phyloP scores from a whole-genome alignment of 305 asterid species.

The Nicotiana rustica region DNA sequence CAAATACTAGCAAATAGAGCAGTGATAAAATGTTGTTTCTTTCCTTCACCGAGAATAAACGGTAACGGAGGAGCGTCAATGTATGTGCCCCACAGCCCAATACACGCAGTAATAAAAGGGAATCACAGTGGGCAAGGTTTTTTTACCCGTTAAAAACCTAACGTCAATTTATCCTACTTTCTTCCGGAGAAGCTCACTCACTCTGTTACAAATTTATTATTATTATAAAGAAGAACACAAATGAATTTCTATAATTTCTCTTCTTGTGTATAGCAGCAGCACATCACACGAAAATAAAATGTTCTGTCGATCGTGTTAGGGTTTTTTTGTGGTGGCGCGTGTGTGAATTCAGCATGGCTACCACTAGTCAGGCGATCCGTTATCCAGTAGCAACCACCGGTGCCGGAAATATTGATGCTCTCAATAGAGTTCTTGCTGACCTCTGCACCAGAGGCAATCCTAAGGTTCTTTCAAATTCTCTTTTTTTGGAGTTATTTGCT shows the following conservation, averaged over 20 bases:
- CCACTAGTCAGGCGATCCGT: slow-evolving; percentile 67
- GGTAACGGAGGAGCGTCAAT: no score
- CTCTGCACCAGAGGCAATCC: slow-evolving; percentile 76
- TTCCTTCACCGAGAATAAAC: no score
- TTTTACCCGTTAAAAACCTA: no score
- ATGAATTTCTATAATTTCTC: neutral
- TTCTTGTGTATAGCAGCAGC: neutral
- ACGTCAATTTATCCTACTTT: no score
- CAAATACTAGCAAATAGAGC: no score
- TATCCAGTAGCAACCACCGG: slow-evolving; percentile 66
- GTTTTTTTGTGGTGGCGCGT: slow-evolving; percentile 6
- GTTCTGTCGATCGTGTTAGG: slow-evolving; percentile 15
- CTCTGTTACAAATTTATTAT: neutral
- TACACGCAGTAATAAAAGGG: no score
- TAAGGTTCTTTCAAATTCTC: slow-evolving; percentile 52
- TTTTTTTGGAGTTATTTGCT: neutral
- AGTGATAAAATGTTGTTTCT: no score
- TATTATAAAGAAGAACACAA: neutral
- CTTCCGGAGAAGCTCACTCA: neutral
- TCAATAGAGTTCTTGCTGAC: slow-evolving; percentile 70
- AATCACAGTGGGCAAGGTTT: no score
- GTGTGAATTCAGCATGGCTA: slow-evolving; percentile 45
- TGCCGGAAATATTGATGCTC: slow-evolving; percentile 70
- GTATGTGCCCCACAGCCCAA: no score
- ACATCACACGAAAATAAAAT: no score